Evolutionary conservation across 2,329 filamentous ascomycete species (phyloP).

Genomic region (Aspergillaceae sp.): DNA sequence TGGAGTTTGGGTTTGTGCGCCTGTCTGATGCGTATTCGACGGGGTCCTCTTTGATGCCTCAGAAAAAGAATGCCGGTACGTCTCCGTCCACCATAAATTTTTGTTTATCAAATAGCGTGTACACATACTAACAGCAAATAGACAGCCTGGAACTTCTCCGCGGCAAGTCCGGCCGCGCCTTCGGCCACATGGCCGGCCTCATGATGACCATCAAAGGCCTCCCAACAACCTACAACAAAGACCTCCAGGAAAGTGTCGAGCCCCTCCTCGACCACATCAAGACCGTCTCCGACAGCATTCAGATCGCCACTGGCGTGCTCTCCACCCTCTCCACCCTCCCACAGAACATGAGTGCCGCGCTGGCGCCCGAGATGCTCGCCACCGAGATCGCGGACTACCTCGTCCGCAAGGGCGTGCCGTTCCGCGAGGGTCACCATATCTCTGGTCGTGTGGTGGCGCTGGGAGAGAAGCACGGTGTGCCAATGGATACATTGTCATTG

Average conservation of each 20-base stretch:
- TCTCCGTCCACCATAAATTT: not conserved
- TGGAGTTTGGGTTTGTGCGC: conserved; percentile 67
- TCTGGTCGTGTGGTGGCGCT: conserved; percentile 64
- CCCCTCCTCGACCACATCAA: conserved; percentile 78
- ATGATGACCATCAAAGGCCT: conserved; percentile 69
- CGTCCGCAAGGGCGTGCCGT: conserved; percentile 53
- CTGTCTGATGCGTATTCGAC: conserved; percentile 74
- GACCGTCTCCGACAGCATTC: conserved; percentile 70
- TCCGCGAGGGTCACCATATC: conserved; percentile 73
- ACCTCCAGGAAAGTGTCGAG: conserved; percentile 80
- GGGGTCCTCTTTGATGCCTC: conserved; percentile 67
- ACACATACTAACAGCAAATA: not conserved
- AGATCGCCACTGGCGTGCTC: conserved; percentile 74
- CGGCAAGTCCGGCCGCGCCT: conserved; percentile 67
- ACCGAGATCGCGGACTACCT: conserved; percentile 43
- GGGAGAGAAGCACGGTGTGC: conserved; percentile 55
- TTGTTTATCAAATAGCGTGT: no score
- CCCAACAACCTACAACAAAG: conserved; percentile 81
- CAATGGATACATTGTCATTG: conserved; percentile 61
- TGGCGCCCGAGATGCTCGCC: conserved; percentile 78
- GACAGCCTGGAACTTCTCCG: conserved; percentile 67
- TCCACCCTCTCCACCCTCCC: conserved; percentile 61
- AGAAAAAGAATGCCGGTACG: conserved; percentile 63
- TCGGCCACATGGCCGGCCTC: conserved; percentile 72
- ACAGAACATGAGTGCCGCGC: conserved; percentile 67